Percentiles rank a stretch among this genome's conserved stretches.
Conservation (phyloP, 495 filamentous ascomycete species). For the Physcia stellaris region DNA sequence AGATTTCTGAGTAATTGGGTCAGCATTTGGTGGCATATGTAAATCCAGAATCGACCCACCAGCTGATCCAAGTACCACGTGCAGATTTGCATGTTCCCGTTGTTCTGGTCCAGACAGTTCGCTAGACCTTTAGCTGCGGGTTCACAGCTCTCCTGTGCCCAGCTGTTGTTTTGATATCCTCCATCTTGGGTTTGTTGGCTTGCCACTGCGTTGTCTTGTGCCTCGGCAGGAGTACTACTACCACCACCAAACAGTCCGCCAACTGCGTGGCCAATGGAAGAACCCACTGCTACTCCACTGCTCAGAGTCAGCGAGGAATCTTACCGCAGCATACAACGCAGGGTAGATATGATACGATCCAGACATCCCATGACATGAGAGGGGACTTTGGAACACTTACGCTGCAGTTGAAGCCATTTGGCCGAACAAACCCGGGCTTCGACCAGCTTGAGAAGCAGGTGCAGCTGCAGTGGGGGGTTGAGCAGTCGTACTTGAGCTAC, state of each 20-base stretch:
- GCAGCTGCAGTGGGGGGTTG: constrained; percentile 32
- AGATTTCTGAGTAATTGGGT: constrained; percentile 52
- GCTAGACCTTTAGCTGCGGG: constrained; percentile 75
- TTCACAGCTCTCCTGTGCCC: constrained; percentile 49
- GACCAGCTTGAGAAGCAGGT: constrained; percentile 29
- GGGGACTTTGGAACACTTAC: constrained; percentile 33
- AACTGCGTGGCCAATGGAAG: constrained; percentile 87
- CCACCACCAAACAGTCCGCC: constrained; percentile 72
- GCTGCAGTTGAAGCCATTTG: constrained; percentile 82
- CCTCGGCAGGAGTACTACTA: constrained; percentile 40
- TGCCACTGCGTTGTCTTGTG: constrained; percentile 29
- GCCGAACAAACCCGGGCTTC: constrained; percentile 62
- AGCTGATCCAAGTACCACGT: constrained; percentile 97
- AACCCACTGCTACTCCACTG: constrained; percentile 91
- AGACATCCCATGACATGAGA: neutral
- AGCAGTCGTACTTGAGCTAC: constrained; percentile 51
- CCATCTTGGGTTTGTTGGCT: constrained; percentile 26
- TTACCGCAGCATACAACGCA: neutral
- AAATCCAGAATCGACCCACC: constrained; percentile 23
- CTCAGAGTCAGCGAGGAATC: constrained; percentile 11
- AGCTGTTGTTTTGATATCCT: constrained; percentile 38
- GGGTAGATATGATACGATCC: constrained; percentile 6
- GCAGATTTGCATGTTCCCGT: constrained; percentile 89
- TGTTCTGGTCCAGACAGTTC: constrained; percentile 87
- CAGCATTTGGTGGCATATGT: constrained; percentile 19